A percentile compares a stretch with the other conserved stretches of the same genome.
phyloP scores from a whole-genome alignment of 805 yeast species.

The Jamesozyma hellenica region DNA sequence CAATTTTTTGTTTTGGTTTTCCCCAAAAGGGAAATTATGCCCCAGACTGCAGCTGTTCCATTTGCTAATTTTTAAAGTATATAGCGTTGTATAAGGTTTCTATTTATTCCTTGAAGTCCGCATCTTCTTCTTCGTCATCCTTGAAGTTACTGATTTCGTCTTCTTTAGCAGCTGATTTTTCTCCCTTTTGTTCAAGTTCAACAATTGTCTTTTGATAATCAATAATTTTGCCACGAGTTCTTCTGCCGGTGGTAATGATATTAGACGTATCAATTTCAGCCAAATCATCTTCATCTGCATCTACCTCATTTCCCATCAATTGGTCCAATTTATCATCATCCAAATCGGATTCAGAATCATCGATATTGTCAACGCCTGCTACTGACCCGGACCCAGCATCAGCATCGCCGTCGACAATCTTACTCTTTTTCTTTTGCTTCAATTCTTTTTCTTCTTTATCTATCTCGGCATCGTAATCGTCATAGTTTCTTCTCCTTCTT shows the following conservation, averaged over 20 bases:
- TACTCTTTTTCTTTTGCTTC: conserved; percentile 26
- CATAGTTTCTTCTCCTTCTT: conserved; percentile 42
- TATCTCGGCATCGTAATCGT: conserved; percentile 52
- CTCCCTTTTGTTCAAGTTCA: conserved; percentile 44
- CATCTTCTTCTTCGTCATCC: conserved; percentile 26
- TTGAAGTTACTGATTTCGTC: no score
- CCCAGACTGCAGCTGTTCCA: no score
- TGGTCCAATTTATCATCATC: conserved; percentile 45
- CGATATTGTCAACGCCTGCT: conserved; percentile 29
- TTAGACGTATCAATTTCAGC: conserved; percentile 73
- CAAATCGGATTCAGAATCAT: conserved; percentile 38
- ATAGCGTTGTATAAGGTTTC: conserved; percentile 24
- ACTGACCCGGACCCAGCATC: no score
- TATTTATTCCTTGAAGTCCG: conserved; percentile 32
- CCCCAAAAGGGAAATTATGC: conserved; percentile 1
- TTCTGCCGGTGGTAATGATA: conserved; percentile 74
- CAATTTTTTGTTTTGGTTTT: neutral
- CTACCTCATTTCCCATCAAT: conserved; percentile 37
- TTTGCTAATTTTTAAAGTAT: no score
- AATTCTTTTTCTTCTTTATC: conserved; percentile 41
- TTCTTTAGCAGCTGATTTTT: conserved; percentile 35
- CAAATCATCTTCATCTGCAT: conserved; percentile 68
- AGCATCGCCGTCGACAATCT: conserved; percentile 12
- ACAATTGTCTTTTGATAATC: conserved; percentile 78
- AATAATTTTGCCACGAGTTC: conserved; percentile 83